Evolutionary conservation across 768 basidiomycete genomes (phyloP).

Genomic region (Trametes gibbosa): DNA sequence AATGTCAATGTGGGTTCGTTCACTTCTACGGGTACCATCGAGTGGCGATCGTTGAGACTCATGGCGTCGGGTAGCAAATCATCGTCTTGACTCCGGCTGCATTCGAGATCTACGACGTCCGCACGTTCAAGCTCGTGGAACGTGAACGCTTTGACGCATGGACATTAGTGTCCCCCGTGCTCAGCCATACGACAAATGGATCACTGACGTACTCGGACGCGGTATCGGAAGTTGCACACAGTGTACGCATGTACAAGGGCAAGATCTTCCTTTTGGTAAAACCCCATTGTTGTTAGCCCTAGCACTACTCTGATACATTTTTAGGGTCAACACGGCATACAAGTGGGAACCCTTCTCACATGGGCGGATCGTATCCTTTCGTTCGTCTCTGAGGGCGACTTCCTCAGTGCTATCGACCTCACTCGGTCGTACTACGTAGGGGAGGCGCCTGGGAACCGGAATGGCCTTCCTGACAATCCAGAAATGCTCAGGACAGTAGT

Average conservation of each 20-base stretch:
- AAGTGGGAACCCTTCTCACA: slow-evolving; percentile 82
- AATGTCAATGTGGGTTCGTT: slow-evolving; percentile 75
- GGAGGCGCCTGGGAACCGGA: slow-evolving; percentile 79
- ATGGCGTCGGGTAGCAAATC: slow-evolving; percentile 53
- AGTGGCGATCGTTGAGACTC: not conserved
- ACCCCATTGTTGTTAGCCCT: too few relatives aligned
- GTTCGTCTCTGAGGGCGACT: slow-evolving; percentile 82
- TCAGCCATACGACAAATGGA: slow-evolving; percentile 45
- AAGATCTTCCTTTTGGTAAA: slow-evolving; percentile 88
- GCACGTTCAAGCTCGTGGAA: slow-evolving; percentile 57
- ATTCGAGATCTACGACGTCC: slow-evolving; percentile 71
- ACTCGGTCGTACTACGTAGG: slow-evolving; percentile 79
- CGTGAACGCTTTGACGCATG: slow-evolving; percentile 55
- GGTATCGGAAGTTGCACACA: slow-evolving; percentile 58
- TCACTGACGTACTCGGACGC: slow-evolving; percentile 48
- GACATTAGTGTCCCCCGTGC: slow-evolving; percentile 52
- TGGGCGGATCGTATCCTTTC: slow-evolving; percentile 94
- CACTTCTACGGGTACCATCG: slow-evolving; percentile 2
- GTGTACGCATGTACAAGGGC: slow-evolving; percentile 80
- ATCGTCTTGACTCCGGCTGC: slow-evolving; percentile 53
- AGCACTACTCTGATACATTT: slow-evolving; percentile 7
- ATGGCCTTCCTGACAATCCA: slow-evolving; percentile 74
- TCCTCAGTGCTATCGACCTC: slow-evolving; percentile 86
- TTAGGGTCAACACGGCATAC: slow-evolving; percentile 63
- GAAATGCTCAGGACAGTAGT: slow-evolving; percentile 60